phyloP scores from a whole-genome alignment of 2,329 filamentous ascomycete genomes.

The Didymosphaeria variabile region DNA sequence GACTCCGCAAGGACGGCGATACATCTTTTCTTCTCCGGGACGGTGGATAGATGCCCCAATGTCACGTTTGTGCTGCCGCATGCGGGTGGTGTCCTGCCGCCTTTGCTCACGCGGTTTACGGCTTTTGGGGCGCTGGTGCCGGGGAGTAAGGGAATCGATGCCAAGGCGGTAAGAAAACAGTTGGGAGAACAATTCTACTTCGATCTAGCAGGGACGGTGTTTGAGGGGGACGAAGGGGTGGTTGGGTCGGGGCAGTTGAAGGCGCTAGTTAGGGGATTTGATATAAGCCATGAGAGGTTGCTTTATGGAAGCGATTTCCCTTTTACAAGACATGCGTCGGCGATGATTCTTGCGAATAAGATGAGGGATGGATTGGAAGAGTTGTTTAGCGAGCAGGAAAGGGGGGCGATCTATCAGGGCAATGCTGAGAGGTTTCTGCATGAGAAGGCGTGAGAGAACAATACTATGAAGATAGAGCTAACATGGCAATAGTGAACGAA shows the following conservation, averaged over 20 bases:
- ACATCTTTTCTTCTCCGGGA: conserved; percentile 60
- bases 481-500: not conserved
- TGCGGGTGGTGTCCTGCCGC: conserved; percentile 56
- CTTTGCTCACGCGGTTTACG: conserved; percentile 56
- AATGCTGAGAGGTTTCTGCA: conserved; percentile 50
- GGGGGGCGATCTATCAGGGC: conserved; percentile 48
- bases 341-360: conserved; percentile 48
- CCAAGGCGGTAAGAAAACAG: conserved; percentile 41
- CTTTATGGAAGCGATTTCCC: conserved; percentile 65
- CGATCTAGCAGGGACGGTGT: conserved; percentile 62
- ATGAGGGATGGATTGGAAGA: conserved; percentile 55
- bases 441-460: conserved; percentile 15
- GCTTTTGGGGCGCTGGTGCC: conserved; percentile 51
- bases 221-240: conserved; percentile 48
- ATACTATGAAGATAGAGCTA: not conserved
- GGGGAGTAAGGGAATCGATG: conserved; percentile 36
- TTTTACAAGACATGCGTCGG: conserved; percentile 54
- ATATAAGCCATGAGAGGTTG: conserved; percentile 50
- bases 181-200: conserved; percentile 59
- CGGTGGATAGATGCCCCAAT: conserved; percentile 56
- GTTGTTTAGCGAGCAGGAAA: conserved; percentile 48
- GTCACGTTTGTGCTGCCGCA: conserved; percentile 61
- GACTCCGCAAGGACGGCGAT: conserved; percentile 60
- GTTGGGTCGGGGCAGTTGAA: conserved; percentile 55
- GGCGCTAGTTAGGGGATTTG: conserved; percentile 56